Conservation (phyloP, 1,284 basidiomycete genomes). For the Wolfiporia cocos region DNA sequence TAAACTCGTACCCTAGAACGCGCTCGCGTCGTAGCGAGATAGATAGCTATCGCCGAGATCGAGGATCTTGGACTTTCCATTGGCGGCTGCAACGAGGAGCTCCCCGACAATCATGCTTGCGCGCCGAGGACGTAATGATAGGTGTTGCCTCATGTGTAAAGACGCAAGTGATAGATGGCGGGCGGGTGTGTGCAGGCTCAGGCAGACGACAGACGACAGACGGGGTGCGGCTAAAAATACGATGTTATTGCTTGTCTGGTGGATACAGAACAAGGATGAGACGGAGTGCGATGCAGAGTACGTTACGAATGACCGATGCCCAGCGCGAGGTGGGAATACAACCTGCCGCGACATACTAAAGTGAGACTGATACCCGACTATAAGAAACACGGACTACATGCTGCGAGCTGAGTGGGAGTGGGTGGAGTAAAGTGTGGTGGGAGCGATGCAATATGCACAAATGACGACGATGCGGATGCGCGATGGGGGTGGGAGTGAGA, state of each 20-base stretch:
- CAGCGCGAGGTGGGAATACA: slow-evolving; percentile 8
- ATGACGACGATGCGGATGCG: slow-evolving; percentile 6
- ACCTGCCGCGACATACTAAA: background rate
- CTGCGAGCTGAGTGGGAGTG: background rate
- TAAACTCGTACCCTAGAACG: no score
- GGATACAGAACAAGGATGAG: slow-evolving; percentile 7
- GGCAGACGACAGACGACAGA: no score
- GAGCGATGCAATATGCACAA: slow-evolving; percentile 3
- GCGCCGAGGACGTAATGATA: no score
- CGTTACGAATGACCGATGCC: slow-evolving; percentile 6
- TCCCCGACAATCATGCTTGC: no score
- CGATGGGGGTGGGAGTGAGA: slow-evolving; percentile 7
- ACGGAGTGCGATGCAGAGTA: slow-evolving; percentile 6
- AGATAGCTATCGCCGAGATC: no score
- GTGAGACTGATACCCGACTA: slow-evolving; percentile 11
- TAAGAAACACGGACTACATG: slow-evolving; percentile 9
- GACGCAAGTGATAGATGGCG: no score
- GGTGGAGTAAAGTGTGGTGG: background rate
- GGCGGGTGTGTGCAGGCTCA: no score
- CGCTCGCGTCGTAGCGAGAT: no score
- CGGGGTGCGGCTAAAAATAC: slow-evolving; percentile 9
- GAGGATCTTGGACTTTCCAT: no score
- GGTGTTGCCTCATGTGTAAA: no score
- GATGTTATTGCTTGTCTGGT: slow-evolving; percentile 6
- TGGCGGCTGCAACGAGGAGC: no score